Evolutionary conservation across 2,329 filamentous ascomycete genomes (phyloP), one percentile per base, ranked within the genome.

Genomic region (Diaporthe eres): DNA sequence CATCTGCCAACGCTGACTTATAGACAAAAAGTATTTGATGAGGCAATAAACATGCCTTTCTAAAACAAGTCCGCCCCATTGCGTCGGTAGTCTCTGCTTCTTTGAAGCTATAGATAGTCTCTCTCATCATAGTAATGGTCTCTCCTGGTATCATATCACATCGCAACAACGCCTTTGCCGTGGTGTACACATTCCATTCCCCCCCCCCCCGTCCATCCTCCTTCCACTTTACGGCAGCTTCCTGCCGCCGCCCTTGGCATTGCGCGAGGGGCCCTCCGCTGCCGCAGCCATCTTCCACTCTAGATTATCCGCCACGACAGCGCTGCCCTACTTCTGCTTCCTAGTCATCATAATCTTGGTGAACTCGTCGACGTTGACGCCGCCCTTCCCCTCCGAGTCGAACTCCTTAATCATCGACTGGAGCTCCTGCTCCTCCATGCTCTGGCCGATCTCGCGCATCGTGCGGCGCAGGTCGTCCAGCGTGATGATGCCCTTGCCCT

Each of bases 331-430:
- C 75, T 77, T 74, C 76, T 78, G 77, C 76, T 81, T 80, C 78
- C 84, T 84, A 9, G 81, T 81, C 81, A 84, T 86, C 87, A 90
- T 90, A 85, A 92, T 91, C 80, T 91, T 90, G 71, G 92, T 89
- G 81, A 94, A 94, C 83, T 94, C 92, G 75, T 94, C 92, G 79
- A 91, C 87, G 78, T 90, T 91, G 10, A 94, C 92, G 74, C 90
- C 95, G 15, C 96, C 96, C 80, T 98, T 97, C 1, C 95, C 96
- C 82, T 98, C 94, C 78, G 98, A 89, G 86, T 99, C 97, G 86
- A 98, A 97, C 85, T 98, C 96, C 82, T 98, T 95, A 86, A 99
- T 97, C 97, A 99, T 99, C 78, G 95, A 95, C 80, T 92, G 89
- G 77, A 99, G 88, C 84, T 99, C 97, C 81, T 97, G 94, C 82